Evolutionary conservation across 495 filamentous ascomycete genomes (phyloP), one percentile per base, ranked within the genome.

Genomic region (Penicillium bovifimosum): DNA sequence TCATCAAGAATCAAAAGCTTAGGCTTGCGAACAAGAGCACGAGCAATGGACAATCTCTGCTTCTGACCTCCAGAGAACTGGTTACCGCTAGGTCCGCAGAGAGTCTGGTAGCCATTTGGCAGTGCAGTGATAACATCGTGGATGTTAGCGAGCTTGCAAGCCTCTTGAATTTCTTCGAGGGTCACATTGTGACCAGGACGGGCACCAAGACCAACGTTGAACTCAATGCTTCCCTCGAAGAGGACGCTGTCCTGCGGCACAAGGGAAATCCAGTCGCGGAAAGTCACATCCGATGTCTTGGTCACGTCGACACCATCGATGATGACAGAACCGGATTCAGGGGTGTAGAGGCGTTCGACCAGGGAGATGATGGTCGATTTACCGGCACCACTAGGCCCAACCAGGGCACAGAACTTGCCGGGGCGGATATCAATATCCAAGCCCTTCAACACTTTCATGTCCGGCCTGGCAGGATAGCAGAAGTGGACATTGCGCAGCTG

Each of bases 1-100:
- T 95, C 88, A 58, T 95, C 88, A 2, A 95, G 73, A 28, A 95
- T 68, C 54, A 92, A 65, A 27, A 92, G 69, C 40, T 75, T 70
- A 4, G 89, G 87, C 40, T 86, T 78, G 9, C 87, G 80, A 9
- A 95, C 80, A 24, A 92, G 70, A 0, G 88, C 87, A 17, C 89
- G 69, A 2, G 89, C 88, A 45, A 95, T 87, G 1, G 85, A 78
- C 14, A 95, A 65, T 11, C 88, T 73, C 63, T 92, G 88, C 60
- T 82, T 83, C 67, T 95, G 88, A 1, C 88, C 88, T 5, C 88
- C 88, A 1, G 82, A 86, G 44, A 95, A 77, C 36, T 73, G 28
- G 11, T 79, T 73, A 3, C 86, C 86, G 46, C 81, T 81, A 16
- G 77, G 74, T 2, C 86, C 85, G 43, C 83, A 83, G 20, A 77